A percentile compares a stretch with the other conserved stretches of the same genome.
These are phyloP conservation scores for Populus davidiana DNA, from an alignment of 345 rosid species.

Conservation along the genomic window DNA sequence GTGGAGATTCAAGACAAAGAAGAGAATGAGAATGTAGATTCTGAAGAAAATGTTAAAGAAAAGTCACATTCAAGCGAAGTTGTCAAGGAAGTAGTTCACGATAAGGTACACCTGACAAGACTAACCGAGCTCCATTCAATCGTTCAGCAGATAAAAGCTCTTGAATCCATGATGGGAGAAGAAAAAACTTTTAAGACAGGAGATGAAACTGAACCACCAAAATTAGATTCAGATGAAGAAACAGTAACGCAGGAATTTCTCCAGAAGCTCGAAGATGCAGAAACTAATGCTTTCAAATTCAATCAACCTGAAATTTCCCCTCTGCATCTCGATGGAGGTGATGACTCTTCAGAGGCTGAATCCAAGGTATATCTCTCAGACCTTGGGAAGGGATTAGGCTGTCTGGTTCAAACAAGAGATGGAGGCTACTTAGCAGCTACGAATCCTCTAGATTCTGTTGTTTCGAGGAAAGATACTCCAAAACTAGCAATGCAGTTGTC, in stretches of 20 bases:
- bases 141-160: conserved; percentile 88
- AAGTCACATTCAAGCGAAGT: conserved; percentile 55
- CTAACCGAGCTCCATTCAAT: conserved; percentile 78
- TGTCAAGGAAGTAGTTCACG: conserved; percentile 64
- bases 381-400: conserved; percentile 83
- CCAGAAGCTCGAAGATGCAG: conserved; percentile 79
- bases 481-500: conserved; percentile 92
- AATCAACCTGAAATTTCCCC: conserved; percentile 45
- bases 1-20: conserved; percentile 67
- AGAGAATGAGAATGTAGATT: conserved; percentile 31
- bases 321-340: conserved; percentile 45
- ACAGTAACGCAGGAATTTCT: conserved; percentile 83
- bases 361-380: conserved; percentile 64
- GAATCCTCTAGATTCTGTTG: conserved; percentile 66
- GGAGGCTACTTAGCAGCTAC: conserved; percentile 88
- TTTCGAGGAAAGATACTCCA: conserved; percentile 70
- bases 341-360: conserved; percentile 43
- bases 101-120: conserved; percentile 56
- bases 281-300: conserved; percentile 29
- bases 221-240: conserved; percentile 78
- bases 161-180: conserved; percentile 76
- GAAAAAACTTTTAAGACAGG: conserved; percentile 39
- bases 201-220: conserved; percentile 53
- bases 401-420: conserved; percentile 82
- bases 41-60: conserved; percentile 43